Percentiles rank a stretch among this genome's conserved stretches.
Conservation (phyloP, 192 early-diverging fungal species). For the Globomyces pollinis-pini region DNA sequence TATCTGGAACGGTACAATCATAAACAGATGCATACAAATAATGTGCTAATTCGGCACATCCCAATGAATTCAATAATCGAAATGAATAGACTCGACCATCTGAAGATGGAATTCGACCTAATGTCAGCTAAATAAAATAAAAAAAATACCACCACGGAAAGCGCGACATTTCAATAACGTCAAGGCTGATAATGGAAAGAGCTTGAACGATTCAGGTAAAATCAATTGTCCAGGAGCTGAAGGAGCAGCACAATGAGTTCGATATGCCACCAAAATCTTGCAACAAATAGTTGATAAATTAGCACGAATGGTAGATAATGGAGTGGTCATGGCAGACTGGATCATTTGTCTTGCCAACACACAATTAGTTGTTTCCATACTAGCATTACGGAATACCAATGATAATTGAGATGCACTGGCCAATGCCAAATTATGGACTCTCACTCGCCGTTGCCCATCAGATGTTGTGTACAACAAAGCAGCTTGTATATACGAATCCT, state of each 20-base stretch:
- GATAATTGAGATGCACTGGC: slow-evolving; percentile 67
- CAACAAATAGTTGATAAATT: slow-evolving; percentile 80
- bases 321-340: slow-evolving; percentile 57
- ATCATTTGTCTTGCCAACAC: slow-evolving; percentile 64
- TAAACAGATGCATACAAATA: slow-evolving; percentile 82
- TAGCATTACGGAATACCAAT: slow-evolving; percentile 80
- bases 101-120: slow-evolving; percentile 46
- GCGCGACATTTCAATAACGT: slow-evolving; percentile 76
- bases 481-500: slow-evolving; percentile 76
- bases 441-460: slow-evolving; percentile 77
- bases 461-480: slow-evolving; percentile 94
- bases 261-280: slow-evolving; percentile 81
- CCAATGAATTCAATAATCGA: slow-evolving; percentile 67
- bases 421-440: slow-evolving; percentile 81
- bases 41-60: slow-evolving; percentile 63
- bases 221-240: slow-evolving; percentile 91
- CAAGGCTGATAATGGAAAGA: slow-evolving; percentile 80
- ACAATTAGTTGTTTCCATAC: slow-evolving; percentile 87
- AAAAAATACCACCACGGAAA: slow-evolving; percentile 64
- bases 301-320: slow-evolving; percentile 69
- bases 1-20: slow-evolving; percentile 23
- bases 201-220: slow-evolving; percentile 91
- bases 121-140: background rate
- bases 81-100: slow-evolving; percentile 78
- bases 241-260: slow-evolving; percentile 80